Evolutionary conservation across 2,329 filamentous ascomycete species (phyloP).

Genomic region (Colletotrichum cereale): DNA sequence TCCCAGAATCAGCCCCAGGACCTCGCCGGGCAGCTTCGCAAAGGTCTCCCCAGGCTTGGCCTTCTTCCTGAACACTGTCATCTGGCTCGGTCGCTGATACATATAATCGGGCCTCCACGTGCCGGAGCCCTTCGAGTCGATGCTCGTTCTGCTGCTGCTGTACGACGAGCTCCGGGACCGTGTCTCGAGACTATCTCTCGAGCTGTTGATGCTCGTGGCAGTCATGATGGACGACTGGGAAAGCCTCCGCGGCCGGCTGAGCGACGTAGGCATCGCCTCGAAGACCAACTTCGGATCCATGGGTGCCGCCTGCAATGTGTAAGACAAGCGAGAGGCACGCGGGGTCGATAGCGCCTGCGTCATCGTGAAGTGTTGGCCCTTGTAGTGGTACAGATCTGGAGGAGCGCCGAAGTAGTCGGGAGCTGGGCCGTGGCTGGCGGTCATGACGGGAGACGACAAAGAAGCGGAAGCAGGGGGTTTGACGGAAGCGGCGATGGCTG

Average conservation of each 20-base stretch:
- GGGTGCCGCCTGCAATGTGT: slow-evolving; percentile 45
- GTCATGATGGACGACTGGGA: slow-evolving; percentile 47
- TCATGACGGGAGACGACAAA: slow-evolving; percentile 22
- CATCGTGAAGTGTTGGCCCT: slow-evolving; percentile 33
- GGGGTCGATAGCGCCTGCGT: slow-evolving; percentile 18
- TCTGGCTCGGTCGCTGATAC: slow-evolving; percentile 44
- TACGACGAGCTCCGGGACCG: slow-evolving; percentile 47
- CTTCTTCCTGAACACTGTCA: slow-evolving; percentile 44
- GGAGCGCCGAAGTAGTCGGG: slow-evolving; percentile 40
- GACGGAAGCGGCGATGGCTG: slow-evolving; percentile 20
- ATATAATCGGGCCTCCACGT: slow-evolving; percentile 45
- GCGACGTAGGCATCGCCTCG: slow-evolving; percentile 42
- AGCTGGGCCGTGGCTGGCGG: slow-evolving; percentile 34
- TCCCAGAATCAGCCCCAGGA: slow-evolving; percentile 68
- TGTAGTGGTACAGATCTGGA: slow-evolving; percentile 37
- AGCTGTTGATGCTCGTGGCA: slow-evolving; percentile 46
- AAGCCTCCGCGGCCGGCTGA: slow-evolving; percentile 55
- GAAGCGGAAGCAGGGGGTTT: slow-evolving; percentile 7
- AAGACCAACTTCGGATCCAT: slow-evolving; percentile 41
- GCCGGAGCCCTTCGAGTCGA: slow-evolving; percentile 55
- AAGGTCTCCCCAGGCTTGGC: slow-evolving; percentile 65
- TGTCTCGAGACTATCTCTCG: slow-evolving; percentile 46
- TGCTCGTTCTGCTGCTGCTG: slow-evolving; percentile 54
- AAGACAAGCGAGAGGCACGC: slow-evolving; percentile 20
- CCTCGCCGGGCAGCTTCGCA: slow-evolving; percentile 68